These are phyloP conservation scores for Boletus rex-veris DNA, from an alignment of 768 basidiomycete species.

Conservation along the genomic window DNA sequence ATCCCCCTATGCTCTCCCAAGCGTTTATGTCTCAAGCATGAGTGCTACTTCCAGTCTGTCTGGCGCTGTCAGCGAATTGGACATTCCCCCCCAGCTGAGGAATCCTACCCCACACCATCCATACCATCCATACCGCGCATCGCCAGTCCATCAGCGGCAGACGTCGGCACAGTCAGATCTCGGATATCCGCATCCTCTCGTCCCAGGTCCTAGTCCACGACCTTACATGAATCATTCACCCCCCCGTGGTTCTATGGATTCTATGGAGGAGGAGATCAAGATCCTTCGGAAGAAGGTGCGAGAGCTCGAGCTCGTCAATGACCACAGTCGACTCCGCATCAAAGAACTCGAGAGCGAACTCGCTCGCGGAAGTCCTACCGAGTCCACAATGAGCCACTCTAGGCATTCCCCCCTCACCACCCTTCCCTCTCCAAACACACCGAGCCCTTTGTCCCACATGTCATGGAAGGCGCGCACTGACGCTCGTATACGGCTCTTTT, in stretches of 20 bases:
- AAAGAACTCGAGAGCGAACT: slow-evolving; percentile 47
- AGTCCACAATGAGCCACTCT: slow-evolving; percentile 21
- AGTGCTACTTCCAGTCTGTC: slow-evolving; percentile 49
- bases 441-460: slow-evolving; percentile 43
- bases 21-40: slow-evolving; percentile 42
- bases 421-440: slow-evolving; percentile 26
- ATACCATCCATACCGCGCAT: slow-evolving; percentile 25
- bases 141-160: slow-evolving; percentile 23
- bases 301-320: slow-evolving; percentile 61
- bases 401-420: slow-evolving; percentile 10
- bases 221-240: slow-evolving; percentile 21
- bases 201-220: slow-evolving; percentile 17
- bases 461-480: slow-evolving; percentile 75
- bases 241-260: slow-evolving; percentile 14
- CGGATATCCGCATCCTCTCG: slow-evolving; percentile 15
- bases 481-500: slow-evolving; percentile 65
- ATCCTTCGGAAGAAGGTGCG: slow-evolving; percentile 54
- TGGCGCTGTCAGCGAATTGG: slow-evolving; percentile 59
- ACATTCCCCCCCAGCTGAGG: slow-evolving; percentile 35
- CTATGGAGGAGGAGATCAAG: slow-evolving; percentile 48
- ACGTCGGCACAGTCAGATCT: slow-evolving; percentile 21
- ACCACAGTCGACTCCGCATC: slow-evolving; percentile 46
- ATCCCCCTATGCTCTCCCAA: slow-evolving; percentile 30
- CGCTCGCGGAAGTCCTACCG: slow-evolving; percentile 29
- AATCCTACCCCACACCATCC: slow-evolving; percentile 29